These are phyloP conservation scores for Schwanniomyces polymorphus DNA, from an alignment of 805 yeast species.

Conservation along the genomic window DNA sequence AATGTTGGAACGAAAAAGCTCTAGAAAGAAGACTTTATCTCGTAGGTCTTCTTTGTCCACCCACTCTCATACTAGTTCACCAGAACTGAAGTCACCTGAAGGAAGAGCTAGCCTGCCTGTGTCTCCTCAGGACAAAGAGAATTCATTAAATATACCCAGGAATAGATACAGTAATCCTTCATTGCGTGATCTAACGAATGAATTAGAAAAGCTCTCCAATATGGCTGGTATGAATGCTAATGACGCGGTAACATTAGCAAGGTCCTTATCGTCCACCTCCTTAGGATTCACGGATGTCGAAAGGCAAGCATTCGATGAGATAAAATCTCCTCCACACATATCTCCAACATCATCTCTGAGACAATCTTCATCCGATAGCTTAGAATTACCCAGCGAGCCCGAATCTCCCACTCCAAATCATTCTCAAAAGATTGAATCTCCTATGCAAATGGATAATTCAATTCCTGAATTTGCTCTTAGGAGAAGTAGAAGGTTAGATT, in stretches of 20 bases:
- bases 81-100: neutral
- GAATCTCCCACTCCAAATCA: conserved; percentile 8
- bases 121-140: neutral
- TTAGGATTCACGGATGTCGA: conserved; percentile 58
- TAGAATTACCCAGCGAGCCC: conserved; percentile 1
- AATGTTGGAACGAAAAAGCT: conserved; percentile 39
- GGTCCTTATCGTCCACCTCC: conserved; percentile 72
- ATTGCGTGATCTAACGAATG: conserved; percentile 68
- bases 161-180: conserved; percentile 53
- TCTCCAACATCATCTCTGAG: conserved; percentile 5
- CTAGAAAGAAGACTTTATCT: conserved; percentile 24
- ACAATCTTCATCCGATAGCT: neutral
- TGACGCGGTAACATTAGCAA: conserved; percentile 81
- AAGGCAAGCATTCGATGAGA: conserved; percentile 38
- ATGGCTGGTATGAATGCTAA: conserved; percentile 76
- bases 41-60: conserved; percentile 23
- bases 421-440: neutral
- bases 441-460: neutral
- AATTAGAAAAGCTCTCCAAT: conserved; percentile 70
- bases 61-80: neutral
- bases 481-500: conserved; percentile 41
- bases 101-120: neutral
- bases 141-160: conserved; percentile 4
- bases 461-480: conserved; percentile 27
- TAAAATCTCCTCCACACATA: conserved; percentile 22